Evolutionary conservation across 306 rosid species (phyloP), one percentile per base, ranked within the genome.

Genomic region (Citrullus mucosospermus): DNA sequence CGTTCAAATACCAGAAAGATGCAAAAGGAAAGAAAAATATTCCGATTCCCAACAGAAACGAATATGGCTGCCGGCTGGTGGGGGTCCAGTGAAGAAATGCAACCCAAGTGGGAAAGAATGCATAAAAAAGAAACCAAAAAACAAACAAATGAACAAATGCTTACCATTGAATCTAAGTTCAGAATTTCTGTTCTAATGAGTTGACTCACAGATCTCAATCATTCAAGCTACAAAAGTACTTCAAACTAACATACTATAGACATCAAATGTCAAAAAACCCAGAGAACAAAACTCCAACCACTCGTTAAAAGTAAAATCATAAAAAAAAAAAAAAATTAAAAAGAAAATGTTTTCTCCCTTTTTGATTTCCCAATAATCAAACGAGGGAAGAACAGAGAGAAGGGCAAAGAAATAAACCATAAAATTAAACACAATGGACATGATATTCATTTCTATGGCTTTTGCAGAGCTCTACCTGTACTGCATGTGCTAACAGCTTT

Each of bases 401-500:
- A 68, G 53, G 9, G 16, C 30, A 70, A 13, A 43, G 10, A 50
- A 48, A 72, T 72, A 41, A 72, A 30, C n/a, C 28, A 73, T 22
- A 44, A 6, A 48, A 46, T 12, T 7, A 48, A 71, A 71, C 39
- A 46, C 34, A 32, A 25, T 14, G 58, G 58, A 30, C 15, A 63
- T 9, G 72, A 63, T 57, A 55, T 38, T 39, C 36, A 56, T n/a
- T 32, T 18, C 32, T 6, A n/a, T n/a, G n/a, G 80, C 32, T 62
- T 48, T 12, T 12, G 44, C 46, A 36, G 36, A 63, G 65, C 54
- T 78, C 34, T 22, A 87, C 90, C 89, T 84, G 89, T 82, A 56
- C 83, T 86, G 79, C 20, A 69, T 38, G 82, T 61, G 86, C 87
- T 84, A 66, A 82, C 90, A 75, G 85, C 86, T 87, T 87, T 87